Percentiles rank a stretch among this genome's conserved stretches.
These are phyloP conservation scores for Ceriops zippeliana DNA, from an alignment of 345 rosid species.

Conservation along the genomic window DNA sequence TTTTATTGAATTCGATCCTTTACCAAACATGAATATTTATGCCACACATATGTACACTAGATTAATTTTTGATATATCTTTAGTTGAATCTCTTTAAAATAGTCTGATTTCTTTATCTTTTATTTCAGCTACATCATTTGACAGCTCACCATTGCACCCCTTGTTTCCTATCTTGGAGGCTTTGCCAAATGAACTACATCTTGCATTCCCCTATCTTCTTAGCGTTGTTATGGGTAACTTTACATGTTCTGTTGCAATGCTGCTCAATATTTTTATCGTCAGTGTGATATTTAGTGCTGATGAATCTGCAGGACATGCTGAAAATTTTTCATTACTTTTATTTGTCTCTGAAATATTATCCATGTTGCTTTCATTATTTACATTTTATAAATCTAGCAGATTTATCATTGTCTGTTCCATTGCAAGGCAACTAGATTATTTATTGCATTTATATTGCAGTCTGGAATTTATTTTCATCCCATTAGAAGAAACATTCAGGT, in stretches of 20 bases:
- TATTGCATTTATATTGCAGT: background rate
- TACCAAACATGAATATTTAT: background rate
- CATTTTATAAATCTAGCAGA: too few relatives aligned
- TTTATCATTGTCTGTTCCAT: too few relatives aligned
- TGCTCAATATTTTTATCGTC: background rate
- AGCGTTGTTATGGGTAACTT: slow-evolving; percentile 61
- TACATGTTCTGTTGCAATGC: slow-evolving; percentile 4
- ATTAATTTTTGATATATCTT: background rate
- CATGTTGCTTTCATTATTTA: too few relatives aligned
- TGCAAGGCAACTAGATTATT: too few relatives aligned
- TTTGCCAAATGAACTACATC: slow-evolving; percentile 59
- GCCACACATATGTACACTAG: background rate
- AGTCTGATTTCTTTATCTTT: slow-evolving; percentile 24
- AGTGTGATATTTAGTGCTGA: background rate
- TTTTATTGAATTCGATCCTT: background rate
- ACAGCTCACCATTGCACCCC: slow-evolving; percentile 68
- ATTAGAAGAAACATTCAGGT: background rate
- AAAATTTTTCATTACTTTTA: too few relatives aligned
- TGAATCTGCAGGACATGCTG: background rate
- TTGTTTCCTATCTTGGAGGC: slow-evolving; percentile 60
- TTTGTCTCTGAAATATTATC: too few relatives aligned
- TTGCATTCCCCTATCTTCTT: slow-evolving; percentile 58
- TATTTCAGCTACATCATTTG: slow-evolving; percentile 73
- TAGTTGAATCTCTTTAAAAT: background rate
- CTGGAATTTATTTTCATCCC: background rate